Evolutionary conservation across 2,329 filamentous ascomycete species (phyloP).

Genomic region (Sclerotinia glacialis): DNA sequence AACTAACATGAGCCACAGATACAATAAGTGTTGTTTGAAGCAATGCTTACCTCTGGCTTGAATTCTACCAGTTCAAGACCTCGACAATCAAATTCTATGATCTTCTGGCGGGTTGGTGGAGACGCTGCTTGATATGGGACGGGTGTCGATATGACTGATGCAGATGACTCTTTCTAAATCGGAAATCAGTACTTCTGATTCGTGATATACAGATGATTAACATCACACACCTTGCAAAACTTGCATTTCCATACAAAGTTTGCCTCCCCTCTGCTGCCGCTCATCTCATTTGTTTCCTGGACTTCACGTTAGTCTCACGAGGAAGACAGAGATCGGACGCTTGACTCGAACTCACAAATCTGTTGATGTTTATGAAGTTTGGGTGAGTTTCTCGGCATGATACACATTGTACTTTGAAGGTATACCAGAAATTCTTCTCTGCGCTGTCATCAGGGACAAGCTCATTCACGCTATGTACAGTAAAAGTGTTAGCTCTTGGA

Average conservation of each 20-base stretch:
- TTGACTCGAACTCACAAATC: constrained; percentile 61
- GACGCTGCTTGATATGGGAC: constrained; percentile 67
- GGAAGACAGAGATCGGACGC: too few species aligned
- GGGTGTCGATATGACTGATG: constrained; percentile 74
- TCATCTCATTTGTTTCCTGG: constrained; percentile 86
- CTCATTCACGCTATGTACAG: constrained; percentile 71
- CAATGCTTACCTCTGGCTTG: constrained; percentile 69
- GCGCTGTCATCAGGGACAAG: constrained; percentile 79
- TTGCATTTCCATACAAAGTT: constrained; percentile 99
- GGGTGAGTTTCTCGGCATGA: constrained; percentile 89
- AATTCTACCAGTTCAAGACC: constrained; percentile 92
- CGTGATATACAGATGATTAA: too few species aligned
- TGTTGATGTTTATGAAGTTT: constrained; percentile 81
- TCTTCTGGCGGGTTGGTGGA: constrained; percentile 70
- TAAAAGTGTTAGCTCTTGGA: constrained; percentile 11
- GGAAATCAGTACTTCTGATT: constrained; percentile 1
- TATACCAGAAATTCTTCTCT: constrained; percentile 89
- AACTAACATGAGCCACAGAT: background rate
- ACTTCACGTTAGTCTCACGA: background rate
- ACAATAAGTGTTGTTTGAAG: background rate
- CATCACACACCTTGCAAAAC: constrained; percentile 76
- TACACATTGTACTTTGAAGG: constrained; percentile 97
- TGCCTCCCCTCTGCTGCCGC: constrained; percentile 88
- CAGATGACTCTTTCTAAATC: constrained; percentile 74
- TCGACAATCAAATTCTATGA: constrained; percentile 90